A percentile compares a stretch with the other conserved stretches of the same genome.
These are phyloP conservation scores for Kuraishia piskuri DNA, from an alignment of 805 yeast species.

Conservation along the genomic window DNA sequence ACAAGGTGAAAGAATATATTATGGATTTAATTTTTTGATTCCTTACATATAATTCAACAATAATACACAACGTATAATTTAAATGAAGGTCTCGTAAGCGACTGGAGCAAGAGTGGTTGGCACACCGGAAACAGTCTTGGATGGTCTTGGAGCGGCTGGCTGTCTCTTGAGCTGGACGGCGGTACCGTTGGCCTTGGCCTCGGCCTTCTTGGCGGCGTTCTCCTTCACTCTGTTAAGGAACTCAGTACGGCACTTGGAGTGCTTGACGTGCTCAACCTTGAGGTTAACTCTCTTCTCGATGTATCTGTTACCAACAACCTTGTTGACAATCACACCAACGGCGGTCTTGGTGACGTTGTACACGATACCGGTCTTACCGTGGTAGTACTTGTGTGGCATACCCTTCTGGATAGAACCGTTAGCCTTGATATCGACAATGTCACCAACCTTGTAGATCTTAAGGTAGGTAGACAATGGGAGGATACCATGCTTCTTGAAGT, in stretches of 20 bases:
- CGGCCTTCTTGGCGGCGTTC: slow-evolving; percentile 88
- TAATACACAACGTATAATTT: slow-evolving; percentile 23
- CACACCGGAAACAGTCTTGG: slow-evolving; percentile 76
- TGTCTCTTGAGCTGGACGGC: slow-evolving; percentile 92
- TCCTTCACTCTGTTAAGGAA: slow-evolving; percentile 97
- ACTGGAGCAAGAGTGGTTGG: slow-evolving; percentile 99
- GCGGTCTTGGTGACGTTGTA: slow-evolving; percentile 98
- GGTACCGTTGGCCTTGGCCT: slow-evolving; percentile 92
- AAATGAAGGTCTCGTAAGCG: slow-evolving; percentile 99
- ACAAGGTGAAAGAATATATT: background rate
- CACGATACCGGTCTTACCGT: slow-evolving; percentile 99
- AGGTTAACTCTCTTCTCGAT: slow-evolving; percentile 97
- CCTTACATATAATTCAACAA: background rate
- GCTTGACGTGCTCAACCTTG: slow-evolving; percentile 98
- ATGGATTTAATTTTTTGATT: background rate
- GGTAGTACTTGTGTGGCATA: slow-evolving; percentile 99
- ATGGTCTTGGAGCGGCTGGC: slow-evolving; percentile 96
- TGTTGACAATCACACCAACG: slow-evolving; percentile 97
- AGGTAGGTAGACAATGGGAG: slow-evolving; percentile 93
- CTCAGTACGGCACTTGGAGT: slow-evolving; percentile 99
- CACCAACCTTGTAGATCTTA: slow-evolving; percentile 98
- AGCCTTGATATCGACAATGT: slow-evolving; percentile 98
- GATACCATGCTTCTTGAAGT: slow-evolving; percentile 96
- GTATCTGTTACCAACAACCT: slow-evolving; percentile 99
- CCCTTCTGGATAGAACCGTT: slow-evolving; percentile 99